Evolutionary conservation across 2,329 filamentous ascomycete genomes (phyloP), one percentile per base, ranked within the genome.

Genomic region (Ascocoryne sarcoides): DNA sequence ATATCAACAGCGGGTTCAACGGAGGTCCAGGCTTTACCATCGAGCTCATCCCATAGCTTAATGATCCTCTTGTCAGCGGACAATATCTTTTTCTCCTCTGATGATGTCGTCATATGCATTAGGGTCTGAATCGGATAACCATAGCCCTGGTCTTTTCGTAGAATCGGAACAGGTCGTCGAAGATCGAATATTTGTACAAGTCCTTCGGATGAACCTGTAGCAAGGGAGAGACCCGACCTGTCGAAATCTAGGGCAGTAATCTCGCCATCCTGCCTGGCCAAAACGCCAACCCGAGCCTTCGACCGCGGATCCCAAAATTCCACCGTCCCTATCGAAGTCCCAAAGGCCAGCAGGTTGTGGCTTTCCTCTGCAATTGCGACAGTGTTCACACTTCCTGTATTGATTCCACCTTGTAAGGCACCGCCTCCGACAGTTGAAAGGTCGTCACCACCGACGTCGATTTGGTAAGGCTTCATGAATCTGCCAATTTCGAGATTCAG

Each of bases 261-360:
- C 57, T 87, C 83, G 21, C 76, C 77, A 44, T 79, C 74, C 43
- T 79, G 73, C 0, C 71, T 74, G 10, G 81, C 72, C 2, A 98
- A 68, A 14, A 90, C 73, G 12, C 86, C 89, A 9, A 90, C 83
- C 42, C 87, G 74, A 40, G 82, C 82, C 58, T 87, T 82, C 20
- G 84, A 88, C 44, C 92, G 76, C 1, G 89, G 76, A 59, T 98
- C 92, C 86, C 89, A 98, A 57, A 96, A 90, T 60, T 98, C 92
- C 18, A 96, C 86, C 1, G 90, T 95, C n/a, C 92, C 90, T 42
- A 92, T 68, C 2, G 87, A 89, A 1, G 92, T 98, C 38, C 93
- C 92, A 55, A 98, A 98, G 0, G 90, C 89, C 23, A 89, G 72
- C 4, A 98, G 70, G 42, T 92, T 92, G 61, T 98, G 92, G 35